Percentiles rank a stretch among this genome's conserved stretches.
Evolutionary conservation across 768 basidiomycete species (phyloP).

Genomic region (Cystobasidium ongulense): DNA sequence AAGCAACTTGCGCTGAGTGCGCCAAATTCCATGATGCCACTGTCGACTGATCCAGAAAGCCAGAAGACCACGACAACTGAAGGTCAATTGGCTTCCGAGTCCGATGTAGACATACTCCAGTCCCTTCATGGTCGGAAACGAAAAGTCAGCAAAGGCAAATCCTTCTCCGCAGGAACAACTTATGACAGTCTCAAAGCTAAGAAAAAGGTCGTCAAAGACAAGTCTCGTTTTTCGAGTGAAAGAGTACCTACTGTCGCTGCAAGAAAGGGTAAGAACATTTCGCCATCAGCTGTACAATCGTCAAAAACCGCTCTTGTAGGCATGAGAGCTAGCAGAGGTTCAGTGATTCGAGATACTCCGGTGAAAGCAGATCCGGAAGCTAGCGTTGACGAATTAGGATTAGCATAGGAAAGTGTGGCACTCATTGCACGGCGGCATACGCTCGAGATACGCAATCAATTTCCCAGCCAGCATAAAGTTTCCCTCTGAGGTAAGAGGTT

Average conservation of each 20-base stretch:
- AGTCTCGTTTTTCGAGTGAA: neutral
- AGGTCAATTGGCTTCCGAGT: neutral
- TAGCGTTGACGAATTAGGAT: constrained; percentile 10
- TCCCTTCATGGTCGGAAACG: neutral
- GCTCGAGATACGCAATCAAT: too few relatives aligned
- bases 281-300: neutral
- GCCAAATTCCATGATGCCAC: neutral
- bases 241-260: neutral
- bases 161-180: neutral
- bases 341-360: constrained; percentile 8
- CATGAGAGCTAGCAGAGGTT: constrained; percentile 8
- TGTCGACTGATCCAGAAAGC: neutral
- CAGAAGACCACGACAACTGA: neutral
- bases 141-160: neutral
- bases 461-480: neutral
- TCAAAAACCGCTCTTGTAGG: neutral
- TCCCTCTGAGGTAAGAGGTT: neutral
- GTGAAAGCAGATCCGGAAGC: neutral
- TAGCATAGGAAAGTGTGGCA: neutral
- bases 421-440: too few relatives aligned
- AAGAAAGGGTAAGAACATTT: neutral
- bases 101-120: neutral
- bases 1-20: neutral
- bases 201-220: neutral
- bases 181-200: neutral